These are phyloP conservation scores for Eimeria acervulina DNA, from an alignment of 169 alveolate species.

Conservation along the genomic window DNA sequence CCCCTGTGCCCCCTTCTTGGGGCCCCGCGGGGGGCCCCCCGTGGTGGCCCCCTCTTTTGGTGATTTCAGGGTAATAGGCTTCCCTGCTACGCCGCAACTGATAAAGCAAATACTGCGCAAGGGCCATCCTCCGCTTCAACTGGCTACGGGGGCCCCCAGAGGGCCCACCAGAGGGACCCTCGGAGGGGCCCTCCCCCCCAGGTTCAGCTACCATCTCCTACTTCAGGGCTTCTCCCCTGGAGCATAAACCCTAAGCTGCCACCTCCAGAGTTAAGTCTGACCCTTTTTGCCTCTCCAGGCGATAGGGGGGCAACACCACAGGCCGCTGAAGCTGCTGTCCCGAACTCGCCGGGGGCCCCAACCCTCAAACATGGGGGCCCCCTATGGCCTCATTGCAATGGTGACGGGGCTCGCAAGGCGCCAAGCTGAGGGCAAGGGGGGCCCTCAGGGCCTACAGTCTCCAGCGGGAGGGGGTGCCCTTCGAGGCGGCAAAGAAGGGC, in stretches of 20 bases:
- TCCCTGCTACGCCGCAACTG: conserved; percentile 35
- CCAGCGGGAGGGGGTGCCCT: neutral
- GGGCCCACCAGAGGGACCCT: neutral
- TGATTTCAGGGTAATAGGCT: conserved; percentile 38
- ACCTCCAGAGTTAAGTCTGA: neutral
- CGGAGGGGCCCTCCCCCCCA: neutral
- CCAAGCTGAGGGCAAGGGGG: neutral
- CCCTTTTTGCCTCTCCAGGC: neutral
- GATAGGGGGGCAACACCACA: neutral
- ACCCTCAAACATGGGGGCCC: neutral
- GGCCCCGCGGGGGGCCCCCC: neutral
- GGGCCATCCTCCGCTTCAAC: conserved; percentile 21
- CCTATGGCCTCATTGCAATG: neutral
- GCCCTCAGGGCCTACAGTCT: neutral
- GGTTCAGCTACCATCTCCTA: neutral
- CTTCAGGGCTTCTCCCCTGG: neutral
- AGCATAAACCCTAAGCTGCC: neutral
- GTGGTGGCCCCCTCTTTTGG: neutral
- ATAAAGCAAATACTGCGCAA: conserved; percentile 47
- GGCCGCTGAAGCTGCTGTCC: neutral
- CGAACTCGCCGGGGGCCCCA: neutral
- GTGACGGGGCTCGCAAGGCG: neutral
- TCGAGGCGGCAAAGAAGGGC: neutral
- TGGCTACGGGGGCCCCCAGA: conserved; percentile 26
- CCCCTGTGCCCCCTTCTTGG: neutral